Conservation (phyloP, 306 rosid genomes). For the Cucumis sativus region Cucumber_9930_V3 NC_026658.2:6675001-6675500, state of each 20-base stretch:
- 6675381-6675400: constrained; percentile 38
- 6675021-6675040: constrained; percentile 20
- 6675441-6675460: constrained; percentile 46
- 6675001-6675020: constrained; percentile 68
- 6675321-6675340: constrained; percentile 54
- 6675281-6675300: constrained; percentile 54
- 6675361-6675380: constrained; percentile 59
- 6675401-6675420: constrained; percentile 79
- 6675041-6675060: constrained; percentile 14
- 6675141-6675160: constrained; percentile 21
- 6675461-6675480: constrained; percentile 61
- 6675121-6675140: constrained; percentile 20
- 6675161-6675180: constrained; percentile 37
- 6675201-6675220: constrained; percentile 78
- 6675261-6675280: constrained; percentile 57
- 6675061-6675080: constrained; percentile 22
- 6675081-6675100: constrained; percentile 43
- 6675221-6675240: constrained; percentile 50
- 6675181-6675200: constrained; percentile 45
- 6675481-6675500: constrained; percentile 37
- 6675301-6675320: constrained; percentile 33
- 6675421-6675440: constrained; percentile 60
- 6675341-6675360: constrained; percentile 75
- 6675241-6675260: constrained; percentile 48
- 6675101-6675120: constrained; percentile 7